phyloP scores from a whole-genome alignment of 2,329 filamentous ascomycete species.

The Penicillium crustosum region DNA sequence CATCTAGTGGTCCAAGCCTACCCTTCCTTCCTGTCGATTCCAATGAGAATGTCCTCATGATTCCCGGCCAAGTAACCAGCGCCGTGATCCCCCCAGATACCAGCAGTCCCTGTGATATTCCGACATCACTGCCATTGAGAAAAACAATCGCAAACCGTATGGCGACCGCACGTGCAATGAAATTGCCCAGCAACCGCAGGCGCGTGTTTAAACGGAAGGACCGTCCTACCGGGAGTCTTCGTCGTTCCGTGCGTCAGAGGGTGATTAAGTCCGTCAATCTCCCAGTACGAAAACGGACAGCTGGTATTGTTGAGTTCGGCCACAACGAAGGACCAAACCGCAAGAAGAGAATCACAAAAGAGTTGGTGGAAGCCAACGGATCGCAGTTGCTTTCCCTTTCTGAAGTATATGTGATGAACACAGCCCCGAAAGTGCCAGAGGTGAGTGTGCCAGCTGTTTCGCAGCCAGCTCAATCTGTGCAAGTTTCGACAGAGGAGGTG shows the following conservation, averaged over 20 bases:
- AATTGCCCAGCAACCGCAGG: neutral
- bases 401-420: neutral
- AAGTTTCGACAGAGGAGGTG: neutral
- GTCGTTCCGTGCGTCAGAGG: neutral
- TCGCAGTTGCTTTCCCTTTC: neutral
- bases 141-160: neutral
- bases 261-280: neutral
- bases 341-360: neutral
- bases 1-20: neutral
- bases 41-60: neutral
- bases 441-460: neutral
- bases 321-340: neutral
- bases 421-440: neutral
- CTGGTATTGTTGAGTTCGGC: no score
- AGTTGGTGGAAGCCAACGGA: neutral
- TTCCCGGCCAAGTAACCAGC: neutral
- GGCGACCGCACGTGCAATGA: neutral
- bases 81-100: neutral
- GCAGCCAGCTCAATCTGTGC: neutral
- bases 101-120: neutral
- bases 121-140: neutral
- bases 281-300: neutral
- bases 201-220: no score
- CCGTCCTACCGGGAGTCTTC: neutral
- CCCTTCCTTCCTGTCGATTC: neutral